Percentiles rank a stretch among this genome's conserved stretches.
Conservation (phyloP, 2,329 filamentous ascomycete species). For the Ophiosphaerella korrae region DNA sequence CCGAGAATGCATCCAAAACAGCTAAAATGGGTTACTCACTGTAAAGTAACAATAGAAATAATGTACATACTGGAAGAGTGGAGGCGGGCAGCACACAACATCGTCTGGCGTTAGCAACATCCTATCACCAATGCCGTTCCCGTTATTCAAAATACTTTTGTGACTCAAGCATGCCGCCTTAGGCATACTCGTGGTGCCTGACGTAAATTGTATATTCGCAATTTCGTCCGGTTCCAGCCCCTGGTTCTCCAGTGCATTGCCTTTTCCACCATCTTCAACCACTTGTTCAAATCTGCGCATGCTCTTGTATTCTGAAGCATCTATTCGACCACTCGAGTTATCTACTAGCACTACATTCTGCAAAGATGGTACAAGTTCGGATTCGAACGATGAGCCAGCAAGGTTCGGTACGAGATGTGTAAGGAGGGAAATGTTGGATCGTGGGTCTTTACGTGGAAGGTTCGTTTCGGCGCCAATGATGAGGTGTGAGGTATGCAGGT, state of each 20-base stretch:
- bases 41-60: not conserved
- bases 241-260: slow-evolving; percentile 52
- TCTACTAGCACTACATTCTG: slow-evolving; percentile 76
- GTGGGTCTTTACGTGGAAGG: slow-evolving; percentile 67
- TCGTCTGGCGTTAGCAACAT: slow-evolving; percentile 81
- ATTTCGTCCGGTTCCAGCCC: slow-evolving; percentile 68
- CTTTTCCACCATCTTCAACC: slow-evolving; percentile 52
- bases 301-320: slow-evolving; percentile 44
- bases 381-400: slow-evolving; percentile 52
- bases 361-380: slow-evolving; percentile 69
- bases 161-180: slow-evolving; percentile 93
- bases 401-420: slow-evolving; percentile 59
- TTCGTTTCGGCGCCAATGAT: slow-evolving; percentile 90
- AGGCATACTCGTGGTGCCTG: slow-evolving; percentile 86
- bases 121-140: slow-evolving; percentile 77
- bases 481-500: slow-evolving; percentile 74
- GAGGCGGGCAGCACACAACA: slow-evolving; percentile 68
- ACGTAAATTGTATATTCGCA: slow-evolving; percentile 96
- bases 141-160: slow-evolving; percentile 89
- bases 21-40: slow-evolving; percentile 30
- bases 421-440: slow-evolving; percentile 64
- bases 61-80: slow-evolving; percentile 53
- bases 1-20: slow-evolving; percentile 92
- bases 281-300: slow-evolving; percentile 53
- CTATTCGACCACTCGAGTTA: slow-evolving; percentile 67